Conservation (phyloP, 768 basidiomycete genomes). For the Rhizopogon salebrosus region DNA sequence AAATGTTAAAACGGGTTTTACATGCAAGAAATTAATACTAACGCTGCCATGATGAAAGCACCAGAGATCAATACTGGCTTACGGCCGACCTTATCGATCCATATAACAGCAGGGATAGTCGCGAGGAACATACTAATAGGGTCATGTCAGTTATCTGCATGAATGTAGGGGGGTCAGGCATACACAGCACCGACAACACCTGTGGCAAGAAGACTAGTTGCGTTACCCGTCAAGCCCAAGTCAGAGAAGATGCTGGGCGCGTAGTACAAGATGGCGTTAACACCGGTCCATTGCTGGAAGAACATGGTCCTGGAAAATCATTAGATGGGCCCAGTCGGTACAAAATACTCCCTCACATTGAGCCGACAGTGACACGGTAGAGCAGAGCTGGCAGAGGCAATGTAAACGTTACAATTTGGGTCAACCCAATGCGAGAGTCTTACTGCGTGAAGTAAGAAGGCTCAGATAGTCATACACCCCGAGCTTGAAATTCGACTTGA, state of each 20-base stretch:
- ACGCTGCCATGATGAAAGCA: constrained; percentile 68
- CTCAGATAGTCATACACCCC: constrained; percentile 57
- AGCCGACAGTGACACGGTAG: constrained; percentile 57
- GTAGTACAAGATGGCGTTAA: constrained; percentile 75
- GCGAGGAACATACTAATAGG: constrained; percentile 59
- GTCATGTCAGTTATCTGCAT: background rate
- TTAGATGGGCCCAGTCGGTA: background rate
- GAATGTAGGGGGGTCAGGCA: constrained; percentile 14
- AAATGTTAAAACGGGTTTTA: constrained; percentile 11
- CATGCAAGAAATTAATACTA: constrained; percentile 14
- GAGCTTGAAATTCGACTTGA: constrained; percentile 54
- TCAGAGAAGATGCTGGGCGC: constrained; percentile 63
- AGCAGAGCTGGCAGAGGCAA: constrained; percentile 40
- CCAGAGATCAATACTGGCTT: constrained; percentile 72
- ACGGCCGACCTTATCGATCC: constrained; percentile 71
- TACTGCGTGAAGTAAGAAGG: constrained; percentile 43
- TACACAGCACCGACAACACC: constrained; percentile 80
- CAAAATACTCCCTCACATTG: constrained; percentile 33
- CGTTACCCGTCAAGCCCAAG: constrained; percentile 58
- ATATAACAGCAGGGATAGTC: constrained; percentile 79
- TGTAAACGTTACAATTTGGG: background rate
- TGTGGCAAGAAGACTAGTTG: constrained; percentile 51
- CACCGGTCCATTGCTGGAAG: constrained; percentile 82
- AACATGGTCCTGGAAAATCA: constrained; percentile 51
- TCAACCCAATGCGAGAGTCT: constrained; percentile 9